Evolutionary conservation across 78 protist genomes (phyloP).

Genomic region (Planoprotostelium fungivorum): DNA sequence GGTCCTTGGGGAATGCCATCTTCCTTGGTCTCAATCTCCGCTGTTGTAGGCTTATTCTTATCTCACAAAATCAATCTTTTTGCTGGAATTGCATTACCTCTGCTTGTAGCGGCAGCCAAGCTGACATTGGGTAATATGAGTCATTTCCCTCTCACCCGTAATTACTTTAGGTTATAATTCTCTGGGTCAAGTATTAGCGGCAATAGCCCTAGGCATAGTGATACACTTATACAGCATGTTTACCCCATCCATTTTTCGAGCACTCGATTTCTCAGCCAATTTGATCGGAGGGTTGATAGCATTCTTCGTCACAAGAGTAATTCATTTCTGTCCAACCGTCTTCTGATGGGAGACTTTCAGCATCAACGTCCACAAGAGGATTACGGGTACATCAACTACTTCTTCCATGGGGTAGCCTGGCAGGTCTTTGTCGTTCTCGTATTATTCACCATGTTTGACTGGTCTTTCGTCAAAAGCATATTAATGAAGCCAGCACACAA

Average conservation of each 20-base stretch:
- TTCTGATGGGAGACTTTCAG: neutral
- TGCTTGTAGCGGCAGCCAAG: neutral
- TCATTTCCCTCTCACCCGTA: neutral
- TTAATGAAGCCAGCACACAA: neutral
- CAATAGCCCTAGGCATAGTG: neutral
- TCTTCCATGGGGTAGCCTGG: neutral
- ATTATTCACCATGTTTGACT: neutral
- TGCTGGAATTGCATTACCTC: neutral
- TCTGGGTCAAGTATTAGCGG: neutral
- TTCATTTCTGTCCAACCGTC: too few relatives aligned
- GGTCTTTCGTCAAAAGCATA: neutral
- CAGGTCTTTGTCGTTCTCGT: neutral
- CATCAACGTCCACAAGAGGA: neutral
- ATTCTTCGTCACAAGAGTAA: neutral
- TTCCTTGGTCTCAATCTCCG: neutral
- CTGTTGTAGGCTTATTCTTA: neutral
- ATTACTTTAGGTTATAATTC: neutral
- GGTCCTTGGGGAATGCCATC: neutral
- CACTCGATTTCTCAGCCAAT: neutral
- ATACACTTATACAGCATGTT: neutral
- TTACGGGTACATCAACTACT: neutral
- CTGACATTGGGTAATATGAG: neutral
- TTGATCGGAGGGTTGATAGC: neutral
- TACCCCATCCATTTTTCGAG: neutral
- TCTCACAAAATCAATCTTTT: neutral